Evolutionary conservation across 2,329 filamentous ascomycete genomes (phyloP), one percentile per base, ranked within the genome.

Genomic region (Aspergillus sp.): DNA sequence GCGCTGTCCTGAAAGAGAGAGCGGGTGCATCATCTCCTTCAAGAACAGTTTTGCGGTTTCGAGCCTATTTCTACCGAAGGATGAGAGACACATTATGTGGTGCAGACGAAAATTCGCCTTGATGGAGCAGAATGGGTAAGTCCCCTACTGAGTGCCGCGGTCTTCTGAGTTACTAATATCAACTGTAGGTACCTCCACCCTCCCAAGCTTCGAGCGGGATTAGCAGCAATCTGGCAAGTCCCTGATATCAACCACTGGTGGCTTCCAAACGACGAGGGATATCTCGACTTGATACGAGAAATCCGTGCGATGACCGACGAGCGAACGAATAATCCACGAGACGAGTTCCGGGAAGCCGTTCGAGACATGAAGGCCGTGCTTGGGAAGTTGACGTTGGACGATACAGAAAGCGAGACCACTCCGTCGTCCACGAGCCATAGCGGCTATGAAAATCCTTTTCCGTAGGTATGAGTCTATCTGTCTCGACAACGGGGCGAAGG

Each of bases 261-360:
- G 91, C 72, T 95, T 2, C 84, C 86, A 2, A 74, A 91, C 54
- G 75, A 85, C 41, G 82, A 89, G 62, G 77, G 75, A 2, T 82
- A 82, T 48, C 80, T 75, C 8, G 73, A 75, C 1, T 74, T 93
- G 26, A 69, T 95, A 33, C 79, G 78, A 32, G 80, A 74, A 33
- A 78, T 94, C 40, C 80, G 88, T 13, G 73, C 76, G 26, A 88
- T 94, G 59, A 84, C 86, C 16, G 78, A 84, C 46, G 84, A 91
- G 43, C 75, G 85, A 29, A 82, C 72, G 5, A 74, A 67, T 13
- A 74, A 61, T 24, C 65, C 68, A 2, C 63, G 61, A 33, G 66
- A 73, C 42, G 55, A 66, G 37, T 58, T 65, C 31, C 64, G 66
- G 5, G 77, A 84, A 49, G 81, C 80, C 44, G 59, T 91, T 13